These are phyloP conservation scores for Acacia melanoxylon DNA, from an alignment of 306 rosid species.

Conservation along the genomic window DNA sequence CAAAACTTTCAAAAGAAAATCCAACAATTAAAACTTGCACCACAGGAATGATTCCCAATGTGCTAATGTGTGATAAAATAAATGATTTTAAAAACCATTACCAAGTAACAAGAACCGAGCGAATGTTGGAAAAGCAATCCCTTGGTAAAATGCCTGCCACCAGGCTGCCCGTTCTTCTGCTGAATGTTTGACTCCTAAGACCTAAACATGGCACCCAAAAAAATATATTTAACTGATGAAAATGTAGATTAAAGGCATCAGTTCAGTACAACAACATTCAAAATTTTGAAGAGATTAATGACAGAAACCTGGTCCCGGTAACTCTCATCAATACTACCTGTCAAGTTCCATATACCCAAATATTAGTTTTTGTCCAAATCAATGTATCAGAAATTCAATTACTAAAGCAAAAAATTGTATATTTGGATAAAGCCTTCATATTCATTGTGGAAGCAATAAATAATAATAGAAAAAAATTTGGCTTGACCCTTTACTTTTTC, in stretches of 20 bases:
- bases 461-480: background rate
- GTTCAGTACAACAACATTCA: background rate
- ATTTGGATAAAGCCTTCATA: background rate
- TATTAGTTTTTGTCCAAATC: conserved; percentile 7
- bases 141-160: conserved; percentile 69
- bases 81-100: conserved; percentile 31
- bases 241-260: background rate
- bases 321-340: conserved; percentile 63
- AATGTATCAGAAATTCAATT: background rate
- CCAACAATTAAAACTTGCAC: background rate
- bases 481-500: background rate
- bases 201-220: conserved; percentile 42
- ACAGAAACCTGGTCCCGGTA: conserved; percentile 67
- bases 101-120: conserved; percentile 77
- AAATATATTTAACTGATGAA: background rate
- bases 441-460: background rate
- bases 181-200: conserved; percentile 47
- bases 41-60: background rate
- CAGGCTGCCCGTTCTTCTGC: conserved; percentile 56
- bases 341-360: conserved; percentile 26
- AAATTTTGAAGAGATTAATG: conserved; percentile 28
- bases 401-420: background rate
- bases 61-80: background rate
- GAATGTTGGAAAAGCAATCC: conserved; percentile 69
- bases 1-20: background rate